Evolutionary conservation across 2,329 filamentous ascomycete species (phyloP).

Genomic region (Botrytis pseudocinerea): DNA sequence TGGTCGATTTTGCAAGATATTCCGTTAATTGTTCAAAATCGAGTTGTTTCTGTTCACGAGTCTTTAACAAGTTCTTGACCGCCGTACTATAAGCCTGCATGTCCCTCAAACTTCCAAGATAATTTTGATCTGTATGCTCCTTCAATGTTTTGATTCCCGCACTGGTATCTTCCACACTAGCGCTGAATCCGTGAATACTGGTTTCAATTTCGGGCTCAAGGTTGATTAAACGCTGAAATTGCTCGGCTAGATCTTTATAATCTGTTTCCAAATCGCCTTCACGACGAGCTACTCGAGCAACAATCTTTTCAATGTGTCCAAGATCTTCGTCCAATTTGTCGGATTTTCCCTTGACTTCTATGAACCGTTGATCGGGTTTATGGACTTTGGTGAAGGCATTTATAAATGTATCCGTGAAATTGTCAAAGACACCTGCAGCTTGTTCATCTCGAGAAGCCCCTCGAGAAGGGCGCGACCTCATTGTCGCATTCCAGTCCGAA

Average conservation of each 20-base stretch:
- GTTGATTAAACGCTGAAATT: conserved; percentile 90
- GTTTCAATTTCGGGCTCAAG: conserved; percentile 85
- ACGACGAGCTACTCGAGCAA: conserved; percentile 82
- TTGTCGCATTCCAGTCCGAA: conserved; percentile 93
- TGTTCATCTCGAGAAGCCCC: conserved; percentile 55
- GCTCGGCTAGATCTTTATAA: conserved; percentile 84
- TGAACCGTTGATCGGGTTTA: conserved; percentile 90
- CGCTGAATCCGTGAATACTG: conserved; percentile 81
- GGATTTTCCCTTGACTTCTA: conserved; percentile 88
- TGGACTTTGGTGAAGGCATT: conserved; percentile 97
- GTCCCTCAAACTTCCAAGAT: conserved; percentile 86
- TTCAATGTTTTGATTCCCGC: conserved; percentile 76
- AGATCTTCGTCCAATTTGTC: conserved; percentile 95
- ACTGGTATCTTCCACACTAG: conserved; percentile 80
- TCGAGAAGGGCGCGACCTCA: conserved; percentile 74
- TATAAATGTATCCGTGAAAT: conserved; percentile 92
- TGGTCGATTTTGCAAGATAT: conserved; percentile 87
- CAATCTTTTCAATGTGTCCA: conserved; percentile 91
- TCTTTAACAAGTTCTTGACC: conserved; percentile 84
- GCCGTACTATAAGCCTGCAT: conserved; percentile 94
- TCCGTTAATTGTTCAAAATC: conserved; percentile 96
- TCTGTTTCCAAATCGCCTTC: conserved; percentile 87
- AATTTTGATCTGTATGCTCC: conserved; percentile 93
- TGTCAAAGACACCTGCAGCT: conserved; percentile 80
- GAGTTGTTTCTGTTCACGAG: conserved; percentile 94